These are phyloP conservation scores for Globisporangium abappressorium DNA, from an alignment of 352 stramenopile species.

Conservation along the genomic window DNA sequence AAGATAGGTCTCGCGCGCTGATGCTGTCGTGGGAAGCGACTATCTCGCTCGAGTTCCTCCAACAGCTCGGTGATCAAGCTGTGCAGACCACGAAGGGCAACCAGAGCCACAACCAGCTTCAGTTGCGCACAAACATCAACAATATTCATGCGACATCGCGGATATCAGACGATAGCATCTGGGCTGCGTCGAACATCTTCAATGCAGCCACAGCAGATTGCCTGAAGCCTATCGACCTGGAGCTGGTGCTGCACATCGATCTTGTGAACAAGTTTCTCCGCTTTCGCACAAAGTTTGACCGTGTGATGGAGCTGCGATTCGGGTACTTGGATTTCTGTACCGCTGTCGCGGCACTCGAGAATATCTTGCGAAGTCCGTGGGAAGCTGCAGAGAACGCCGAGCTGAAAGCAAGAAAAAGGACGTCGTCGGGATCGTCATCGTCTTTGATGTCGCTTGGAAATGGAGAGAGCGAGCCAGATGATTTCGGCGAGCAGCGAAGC, in stretches of 20 bases:
- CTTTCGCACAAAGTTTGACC: constrained; percentile 69
- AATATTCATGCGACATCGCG: constrained; percentile 77
- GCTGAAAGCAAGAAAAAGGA: constrained; percentile 24
- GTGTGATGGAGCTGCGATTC: constrained; percentile 77
- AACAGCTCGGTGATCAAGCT: constrained; percentile 28
- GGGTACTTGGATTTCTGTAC: constrained; percentile 83
- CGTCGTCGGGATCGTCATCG: constrained; percentile 51
- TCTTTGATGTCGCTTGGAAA: constrained; percentile 43
- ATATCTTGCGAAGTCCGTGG: constrained; percentile 43
- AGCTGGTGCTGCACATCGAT: constrained; percentile 69
- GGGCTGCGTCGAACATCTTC: constrained; percentile 33
- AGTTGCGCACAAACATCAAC: constrained; percentile 54
- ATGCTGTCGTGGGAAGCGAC: constrained; percentile 81
- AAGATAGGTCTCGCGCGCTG: constrained; percentile 64
- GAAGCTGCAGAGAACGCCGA: neutral
- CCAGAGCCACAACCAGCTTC: constrained; percentile 45
- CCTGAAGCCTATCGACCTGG: constrained; percentile 73
- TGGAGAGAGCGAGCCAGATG: constrained; percentile 25
- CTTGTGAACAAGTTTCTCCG: constrained; percentile 56
- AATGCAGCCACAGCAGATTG: constrained; percentile 57
- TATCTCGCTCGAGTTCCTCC: constrained; percentile 60
- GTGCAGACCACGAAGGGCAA: constrained; percentile 2
- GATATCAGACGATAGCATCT: constrained; percentile 73
- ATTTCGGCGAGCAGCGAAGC: constrained; percentile 28
- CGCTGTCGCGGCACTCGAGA: constrained; percentile 53